These are phyloP conservation scores for Piromyces sp. DNA, from an alignment of 192 early-diverging fungal genomes.

Conservation along the genomic window DNA sequence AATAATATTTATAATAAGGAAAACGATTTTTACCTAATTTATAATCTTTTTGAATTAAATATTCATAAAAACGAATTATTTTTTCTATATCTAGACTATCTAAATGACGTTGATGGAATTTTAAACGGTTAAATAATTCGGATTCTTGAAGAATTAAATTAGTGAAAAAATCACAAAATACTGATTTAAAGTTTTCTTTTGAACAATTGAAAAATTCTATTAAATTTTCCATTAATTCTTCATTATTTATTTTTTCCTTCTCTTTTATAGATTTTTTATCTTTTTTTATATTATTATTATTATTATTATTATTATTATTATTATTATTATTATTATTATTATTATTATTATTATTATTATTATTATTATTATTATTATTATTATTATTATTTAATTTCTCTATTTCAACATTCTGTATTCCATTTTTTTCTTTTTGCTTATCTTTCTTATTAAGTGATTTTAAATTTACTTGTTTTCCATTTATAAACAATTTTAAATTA, in stretches of 20 bases:
- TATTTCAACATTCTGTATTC: background rate
- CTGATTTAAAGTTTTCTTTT: background rate
- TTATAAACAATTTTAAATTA: constrained; percentile 30
- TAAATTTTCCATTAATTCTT: background rate
- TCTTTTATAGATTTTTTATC: background rate
- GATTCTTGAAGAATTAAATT: constrained; percentile 15
- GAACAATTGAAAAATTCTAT: background rate
- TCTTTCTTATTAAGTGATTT: background rate
- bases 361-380: background rate
- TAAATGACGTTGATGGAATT: constrained; percentile 23
- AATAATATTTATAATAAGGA: no score
- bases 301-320: background rate
- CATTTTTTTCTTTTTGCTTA: background rate
- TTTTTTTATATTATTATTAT: background rate
- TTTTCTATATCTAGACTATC: constrained; percentile 43
- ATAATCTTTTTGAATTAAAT: background rate
- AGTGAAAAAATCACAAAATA: background rate
- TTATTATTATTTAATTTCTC: no score
- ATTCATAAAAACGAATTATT: constrained; percentile 7
- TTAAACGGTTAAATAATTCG: constrained; percentile 21
- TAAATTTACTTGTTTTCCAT: constrained; percentile 9
- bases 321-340: background rate
- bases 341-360: background rate
- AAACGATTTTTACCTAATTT: background rate
- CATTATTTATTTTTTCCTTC: background rate